Base-by-base conservation (phyloP, 2,329 filamentous ascomycete genomes). In the Botrytis fragariae region DNA sequence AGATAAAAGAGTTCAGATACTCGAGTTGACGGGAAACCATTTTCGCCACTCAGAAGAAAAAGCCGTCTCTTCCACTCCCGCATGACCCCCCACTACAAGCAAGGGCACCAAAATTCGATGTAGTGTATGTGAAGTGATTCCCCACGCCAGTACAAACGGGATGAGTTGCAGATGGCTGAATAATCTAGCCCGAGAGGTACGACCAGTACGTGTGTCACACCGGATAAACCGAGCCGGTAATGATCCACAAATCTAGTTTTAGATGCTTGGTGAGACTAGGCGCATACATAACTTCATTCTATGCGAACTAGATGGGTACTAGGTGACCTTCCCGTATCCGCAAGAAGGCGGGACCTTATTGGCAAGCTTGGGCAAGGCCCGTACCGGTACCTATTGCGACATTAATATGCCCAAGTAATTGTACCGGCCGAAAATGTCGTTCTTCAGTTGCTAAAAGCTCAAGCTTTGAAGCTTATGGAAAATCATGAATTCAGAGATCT, bases 121-220 rank as follows among this genome's bases (percentile, higher is more conserved):
- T 25, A 57, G 51, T 69, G 65, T 69, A 57, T 67, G 4, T 57
- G 35, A 69, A 69, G 35, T 29, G n/a, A 16, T 25, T 69, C 37
- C 48, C 65, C 48, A 42, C 48, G 37, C 65, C 22, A 69, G 14
- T 69, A 16, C 37, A 32, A 69, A 68, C n/a, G 65, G 48, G 51
- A 44, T 69, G 18, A 32, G 48, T 32, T 69, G 65, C 48, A 68
- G 48, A 68, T 68, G n/a, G 65, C 37, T 42, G 65, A 68, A 42
- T 20, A n/a, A 22, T 42, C 65, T 44, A 68, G 65, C 48, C 48
- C 48, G 48, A 42, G 48, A 18, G 48, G 48, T 57, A 32, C 65
- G n/a, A 51, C 37, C 9, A 68, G 48, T 57, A 16, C 32, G 32
- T 9, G 35, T 68, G 65, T 68, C 35, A 57, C 65, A 6, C n/a